phyloP scores from a whole-genome alignment of 2,329 filamentous ascomycete species.

The Myotisia sp. region DNA sequence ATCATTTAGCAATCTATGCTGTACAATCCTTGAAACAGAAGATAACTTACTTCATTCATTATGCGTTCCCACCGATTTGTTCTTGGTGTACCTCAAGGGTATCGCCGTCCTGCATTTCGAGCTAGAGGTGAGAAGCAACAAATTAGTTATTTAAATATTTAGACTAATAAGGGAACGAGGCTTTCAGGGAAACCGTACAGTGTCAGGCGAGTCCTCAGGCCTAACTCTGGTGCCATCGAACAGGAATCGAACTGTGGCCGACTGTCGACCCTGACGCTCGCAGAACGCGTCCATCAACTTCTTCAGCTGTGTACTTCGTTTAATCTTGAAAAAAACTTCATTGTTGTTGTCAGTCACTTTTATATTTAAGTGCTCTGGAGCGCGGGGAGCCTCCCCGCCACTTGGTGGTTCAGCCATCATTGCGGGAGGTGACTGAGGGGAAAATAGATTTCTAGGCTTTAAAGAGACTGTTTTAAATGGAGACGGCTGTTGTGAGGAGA shows the following conservation, averaged over 20 bases:
- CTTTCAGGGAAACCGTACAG: constrained; percentile 45
- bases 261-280: constrained; percentile 81
- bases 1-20: too few relatives aligned
- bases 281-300: constrained; percentile 99
- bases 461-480: too few relatives aligned
- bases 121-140: constrained; percentile 2
- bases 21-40: too few relatives aligned
- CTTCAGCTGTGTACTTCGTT: constrained; percentile 85
- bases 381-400: constrained; percentile 13
- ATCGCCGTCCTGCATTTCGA: constrained; percentile 67
- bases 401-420: constrained; percentile 1
- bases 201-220: constrained; percentile 76
- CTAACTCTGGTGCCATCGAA: constrained; percentile 94
- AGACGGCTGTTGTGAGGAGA: too few relatives aligned
- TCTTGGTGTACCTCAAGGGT: constrained; percentile 96
- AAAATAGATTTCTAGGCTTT: too few relatives aligned
- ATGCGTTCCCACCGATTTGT: constrained; percentile 66
- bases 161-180: background rate
- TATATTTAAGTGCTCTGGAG: constrained; percentile 83
- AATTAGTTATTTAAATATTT: background rate
- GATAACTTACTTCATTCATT: background rate
- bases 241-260: constrained; percentile 74
- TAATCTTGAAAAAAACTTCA: constrained; percentile 99
- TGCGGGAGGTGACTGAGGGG: background rate
- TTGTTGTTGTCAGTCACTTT: constrained; percentile 99